phyloP scores from a whole-genome alignment of 2,329 filamentous ascomycete genomes.

The Talaromyces atroroseus region DNA sequence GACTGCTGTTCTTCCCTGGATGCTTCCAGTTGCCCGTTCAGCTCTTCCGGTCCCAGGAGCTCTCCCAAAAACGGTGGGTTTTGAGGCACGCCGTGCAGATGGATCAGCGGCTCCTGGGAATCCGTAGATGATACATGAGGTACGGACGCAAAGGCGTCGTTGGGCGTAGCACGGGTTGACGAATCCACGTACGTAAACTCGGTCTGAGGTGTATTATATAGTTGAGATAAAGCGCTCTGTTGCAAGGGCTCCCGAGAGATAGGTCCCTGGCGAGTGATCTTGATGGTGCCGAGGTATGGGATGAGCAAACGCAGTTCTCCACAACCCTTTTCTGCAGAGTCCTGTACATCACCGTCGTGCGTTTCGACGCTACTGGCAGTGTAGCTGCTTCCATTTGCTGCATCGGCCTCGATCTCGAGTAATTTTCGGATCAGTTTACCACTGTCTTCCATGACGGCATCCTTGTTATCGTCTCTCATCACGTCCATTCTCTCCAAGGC shows the following conservation, averaged over 20 bases:
- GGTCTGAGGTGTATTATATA: neutral
- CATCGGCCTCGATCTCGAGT: slow-evolving; percentile 30
- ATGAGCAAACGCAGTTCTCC: slow-evolving; percentile 10
- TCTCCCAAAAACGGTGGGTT: too few relatives aligned
- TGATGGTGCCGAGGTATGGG: slow-evolving; percentile 16
- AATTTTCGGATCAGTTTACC: slow-evolving; percentile 27
- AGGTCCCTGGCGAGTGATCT: slow-evolving; percentile 12
- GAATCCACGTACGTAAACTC: neutral
- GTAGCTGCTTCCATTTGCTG: slow-evolving; percentile 14
- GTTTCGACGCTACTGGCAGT: neutral
- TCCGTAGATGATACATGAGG: too few relatives aligned
- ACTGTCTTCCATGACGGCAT: slow-evolving; percentile 26
- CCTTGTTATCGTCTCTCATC: slow-evolving; percentile 22
- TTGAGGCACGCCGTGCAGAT: too few relatives aligned
- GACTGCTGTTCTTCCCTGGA: too few relatives aligned
- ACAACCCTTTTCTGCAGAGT: neutral
- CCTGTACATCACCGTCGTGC: neutral
- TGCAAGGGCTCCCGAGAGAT: slow-evolving; percentile 1
- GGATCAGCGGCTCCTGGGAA: too few relatives aligned
- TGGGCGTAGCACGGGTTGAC: neutral
- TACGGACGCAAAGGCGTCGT: neutral
- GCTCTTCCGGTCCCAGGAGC: too few relatives aligned
- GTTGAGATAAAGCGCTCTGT: neutral
- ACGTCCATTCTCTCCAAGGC: slow-evolving; percentile 30
- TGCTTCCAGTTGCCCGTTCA: too few relatives aligned